Conservation (phyloP, 495 filamentous ascomycete species). For the Letharia lupina region DNA sequence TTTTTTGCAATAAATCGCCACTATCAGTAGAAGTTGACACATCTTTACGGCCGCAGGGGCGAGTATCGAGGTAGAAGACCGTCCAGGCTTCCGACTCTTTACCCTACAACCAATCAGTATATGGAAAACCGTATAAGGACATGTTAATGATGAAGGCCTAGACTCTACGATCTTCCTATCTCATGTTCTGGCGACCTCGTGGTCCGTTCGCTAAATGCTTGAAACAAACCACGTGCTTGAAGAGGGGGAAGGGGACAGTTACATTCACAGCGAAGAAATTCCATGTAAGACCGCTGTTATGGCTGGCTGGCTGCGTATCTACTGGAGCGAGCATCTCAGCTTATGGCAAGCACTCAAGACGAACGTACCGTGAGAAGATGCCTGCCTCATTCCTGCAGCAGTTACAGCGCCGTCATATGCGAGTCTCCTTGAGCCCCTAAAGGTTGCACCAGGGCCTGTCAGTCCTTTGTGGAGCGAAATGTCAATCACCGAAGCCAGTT, state of each 20-base stretch:
- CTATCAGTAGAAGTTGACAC: neutral
- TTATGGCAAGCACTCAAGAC: neutral
- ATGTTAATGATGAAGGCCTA: neutral
- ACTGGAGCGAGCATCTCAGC: neutral
- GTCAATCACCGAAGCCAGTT: neutral
- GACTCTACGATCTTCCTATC: neutral
- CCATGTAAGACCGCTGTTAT: neutral
- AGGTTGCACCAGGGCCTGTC: neutral
- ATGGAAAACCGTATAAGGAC: neutral
- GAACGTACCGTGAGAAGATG: neutral
- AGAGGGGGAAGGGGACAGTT: neutral
- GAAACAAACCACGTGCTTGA: neutral
- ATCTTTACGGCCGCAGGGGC: neutral
- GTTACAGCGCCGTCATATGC: neutral
- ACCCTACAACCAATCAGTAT: neutral
- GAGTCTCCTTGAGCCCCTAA: neutral
- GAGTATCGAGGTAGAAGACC: neutral
- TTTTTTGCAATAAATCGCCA: neutral
- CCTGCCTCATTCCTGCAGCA: neutral
- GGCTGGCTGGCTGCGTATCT: neutral
- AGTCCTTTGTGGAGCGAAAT: neutral
- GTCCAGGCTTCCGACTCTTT: neutral
- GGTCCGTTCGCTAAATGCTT: too few species aligned
- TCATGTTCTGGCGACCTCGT: too few species aligned
- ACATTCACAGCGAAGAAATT: neutral